Evolutionary conservation across 73 alveolate species (phyloP).

Genomic region (Vitrella brassicaformis): DNA sequence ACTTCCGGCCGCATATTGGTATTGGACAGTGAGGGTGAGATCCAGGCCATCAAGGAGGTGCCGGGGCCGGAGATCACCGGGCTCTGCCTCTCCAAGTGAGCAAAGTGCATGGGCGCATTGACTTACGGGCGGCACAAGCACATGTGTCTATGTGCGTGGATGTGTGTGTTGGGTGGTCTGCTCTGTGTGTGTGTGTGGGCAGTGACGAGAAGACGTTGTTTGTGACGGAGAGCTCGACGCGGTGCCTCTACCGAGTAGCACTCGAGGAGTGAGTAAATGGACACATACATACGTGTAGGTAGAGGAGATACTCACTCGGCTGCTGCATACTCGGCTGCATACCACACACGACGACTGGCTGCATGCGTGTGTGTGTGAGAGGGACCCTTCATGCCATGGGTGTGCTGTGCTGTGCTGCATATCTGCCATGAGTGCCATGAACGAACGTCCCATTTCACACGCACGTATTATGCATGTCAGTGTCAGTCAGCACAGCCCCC

Average conservation of each 20-base stretch:
- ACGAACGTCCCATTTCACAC: no score
- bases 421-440: no score
- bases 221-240: neutral
- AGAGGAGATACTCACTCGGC: no score
- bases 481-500: no score
- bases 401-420: no score
- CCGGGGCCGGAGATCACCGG: slow-evolving; percentile 58
- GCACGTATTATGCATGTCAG: no score
- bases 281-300: no score
- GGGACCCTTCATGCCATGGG: no score
- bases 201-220: neutral
- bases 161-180: neutral
- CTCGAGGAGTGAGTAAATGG: neutral
- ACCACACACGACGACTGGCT: no score
- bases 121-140: neutral
- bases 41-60: slow-evolving; percentile 10
- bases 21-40: slow-evolving; percentile 16
- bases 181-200: neutral
- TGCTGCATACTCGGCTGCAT: no score
- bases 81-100: slow-evolving; percentile 40
- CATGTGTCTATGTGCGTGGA: neutral
- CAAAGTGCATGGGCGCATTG: neutral
- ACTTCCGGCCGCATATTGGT: slow-evolving; percentile 65
- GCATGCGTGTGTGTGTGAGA: no score
- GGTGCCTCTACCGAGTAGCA: neutral